A percentile compares a stretch with the other conserved stretches of the same genome.
Conservation (phyloP, 768 basidiomycete genomes). For the Boletus vinaceobasis region DNA sequence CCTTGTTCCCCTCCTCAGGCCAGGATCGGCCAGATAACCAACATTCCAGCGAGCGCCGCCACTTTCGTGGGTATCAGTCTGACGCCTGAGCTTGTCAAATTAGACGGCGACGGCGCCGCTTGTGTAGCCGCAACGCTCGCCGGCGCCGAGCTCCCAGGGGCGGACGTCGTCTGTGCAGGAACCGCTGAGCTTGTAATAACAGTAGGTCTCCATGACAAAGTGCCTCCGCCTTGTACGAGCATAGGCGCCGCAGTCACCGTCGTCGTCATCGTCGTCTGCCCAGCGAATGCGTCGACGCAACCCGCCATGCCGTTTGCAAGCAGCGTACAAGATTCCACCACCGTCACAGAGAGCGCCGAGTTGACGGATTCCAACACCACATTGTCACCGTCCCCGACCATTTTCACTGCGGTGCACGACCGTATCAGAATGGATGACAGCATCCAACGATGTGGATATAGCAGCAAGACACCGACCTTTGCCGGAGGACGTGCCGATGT, state of each 20-base stretch:
- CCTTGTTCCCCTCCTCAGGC: neutral
- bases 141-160: conserved; percentile 1
- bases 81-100: conserved; percentile 1
- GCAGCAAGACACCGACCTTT: too few species aligned
- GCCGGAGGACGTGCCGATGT: too few species aligned
- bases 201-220: neutral
- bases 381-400: neutral
- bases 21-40: conserved; percentile 1
- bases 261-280: neutral
- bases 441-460: too few species aligned
- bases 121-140: neutral
- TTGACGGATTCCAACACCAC: neutral
- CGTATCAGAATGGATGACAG: too few species aligned
- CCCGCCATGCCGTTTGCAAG: neutral
- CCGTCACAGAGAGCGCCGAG: too few species aligned
- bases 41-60: neutral
- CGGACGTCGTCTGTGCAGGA: neutral
- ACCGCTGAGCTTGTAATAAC: neutral
- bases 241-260: neutral
- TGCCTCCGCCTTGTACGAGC: conserved; percentile 11
- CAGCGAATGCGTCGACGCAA: neutral
- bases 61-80: neutral
- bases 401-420: neutral
- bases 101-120: neutral
- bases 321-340: neutral